A percentile compares a stretch with the other conserved stretches of the same genome.
These are phyloP conservation scores for Geranium incanum DNA, from an alignment of 441 rosid species.

Conservation along the genomic window DNA sequence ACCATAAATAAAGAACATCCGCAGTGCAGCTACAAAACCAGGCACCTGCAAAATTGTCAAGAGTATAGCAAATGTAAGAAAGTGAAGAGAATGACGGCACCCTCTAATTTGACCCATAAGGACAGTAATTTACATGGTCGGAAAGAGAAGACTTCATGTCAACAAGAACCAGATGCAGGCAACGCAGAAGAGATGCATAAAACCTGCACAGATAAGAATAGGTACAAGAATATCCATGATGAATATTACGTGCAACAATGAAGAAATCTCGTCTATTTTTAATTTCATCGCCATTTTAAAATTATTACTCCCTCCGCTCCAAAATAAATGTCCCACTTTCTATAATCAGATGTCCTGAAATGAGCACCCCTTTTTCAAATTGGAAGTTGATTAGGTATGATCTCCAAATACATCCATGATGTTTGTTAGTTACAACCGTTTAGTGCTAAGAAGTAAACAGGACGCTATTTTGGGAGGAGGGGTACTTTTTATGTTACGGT, in stretches of 20 bases:
- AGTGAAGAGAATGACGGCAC: background rate
- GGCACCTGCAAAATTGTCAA: conserved; percentile 48
- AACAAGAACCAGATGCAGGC: conserved; percentile 63
- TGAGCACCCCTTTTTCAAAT: too few relatives aligned
- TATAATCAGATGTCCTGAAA: too few relatives aligned
- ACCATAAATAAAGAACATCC: conserved; percentile 69
- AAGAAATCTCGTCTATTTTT: background rate
- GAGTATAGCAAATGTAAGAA: conserved; percentile 11
- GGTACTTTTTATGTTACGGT: conserved; percentile 3
- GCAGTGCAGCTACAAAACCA: conserved; percentile 63
- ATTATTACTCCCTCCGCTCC: background rate
- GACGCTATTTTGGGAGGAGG: too few relatives aligned
- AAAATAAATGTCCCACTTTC: too few relatives aligned
- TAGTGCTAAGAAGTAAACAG: too few relatives aligned
- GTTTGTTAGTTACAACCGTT: too few relatives aligned
- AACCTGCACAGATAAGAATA: conserved; percentile 40
- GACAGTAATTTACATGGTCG: conserved; percentile 58
- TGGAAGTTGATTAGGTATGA: too few relatives aligned
- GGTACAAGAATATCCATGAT: background rate
- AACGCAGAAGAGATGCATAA: conserved; percentile 67
- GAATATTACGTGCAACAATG: background rate
- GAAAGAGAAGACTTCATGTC: conserved; percentile 59
- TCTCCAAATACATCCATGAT: too few relatives aligned
- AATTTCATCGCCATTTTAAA: background rate
- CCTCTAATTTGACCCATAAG: conserved; percentile 2